Evolutionary conservation across 768 basidiomycete genomes (phyloP).

Genomic region (Russula olivacea): DNA sequence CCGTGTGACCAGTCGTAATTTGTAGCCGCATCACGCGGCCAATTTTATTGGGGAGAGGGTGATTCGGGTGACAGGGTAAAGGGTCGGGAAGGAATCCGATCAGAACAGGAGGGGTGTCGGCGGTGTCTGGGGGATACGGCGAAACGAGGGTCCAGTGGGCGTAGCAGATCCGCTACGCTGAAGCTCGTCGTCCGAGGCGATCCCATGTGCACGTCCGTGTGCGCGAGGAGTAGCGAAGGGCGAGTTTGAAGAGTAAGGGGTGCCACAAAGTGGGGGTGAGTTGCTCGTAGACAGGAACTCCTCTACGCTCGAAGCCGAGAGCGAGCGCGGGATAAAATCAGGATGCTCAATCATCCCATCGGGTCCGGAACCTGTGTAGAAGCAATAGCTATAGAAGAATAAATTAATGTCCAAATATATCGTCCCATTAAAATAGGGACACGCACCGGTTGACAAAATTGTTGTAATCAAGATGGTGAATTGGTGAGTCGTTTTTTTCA

Average conservation of each 20-base stretch:
- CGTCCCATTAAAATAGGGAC: not conserved
- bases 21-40: slow-evolving; percentile 11
- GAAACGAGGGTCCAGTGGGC: slow-evolving; percentile 12
- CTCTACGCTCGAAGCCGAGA: slow-evolving; percentile 52
- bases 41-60: slow-evolving; percentile 1
- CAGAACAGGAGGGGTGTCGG: slow-evolving; percentile 17
- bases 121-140: not conserved
- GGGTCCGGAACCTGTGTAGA: slow-evolving; percentile 57
- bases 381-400: slow-evolving; percentile 56
- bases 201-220: slow-evolving; percentile 2
- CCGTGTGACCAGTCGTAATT: not conserved
- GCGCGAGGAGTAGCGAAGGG: slow-evolving; percentile 19
- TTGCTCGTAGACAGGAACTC: slow-evolving; percentile 36
- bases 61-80: not conserved
- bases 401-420: slow-evolving; percentile 13
- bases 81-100: not conserved
- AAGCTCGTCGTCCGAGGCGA: slow-evolving; percentile 19
- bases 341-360: slow-evolving; percentile 24
- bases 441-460: slow-evolving; percentile 62
- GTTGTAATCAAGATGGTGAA: slow-evolving; percentile 38
- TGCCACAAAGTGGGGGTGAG: slow-evolving; percentile 16
- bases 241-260: slow-evolving; percentile 2
- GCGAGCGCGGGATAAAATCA: slow-evolving; percentile 36
- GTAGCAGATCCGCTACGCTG: slow-evolving; percentile 22
- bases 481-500: slow-evolving; percentile 6